Conservation (phyloP, 257 asterid genomes). For the Nicotiana knightiana region DNA sequence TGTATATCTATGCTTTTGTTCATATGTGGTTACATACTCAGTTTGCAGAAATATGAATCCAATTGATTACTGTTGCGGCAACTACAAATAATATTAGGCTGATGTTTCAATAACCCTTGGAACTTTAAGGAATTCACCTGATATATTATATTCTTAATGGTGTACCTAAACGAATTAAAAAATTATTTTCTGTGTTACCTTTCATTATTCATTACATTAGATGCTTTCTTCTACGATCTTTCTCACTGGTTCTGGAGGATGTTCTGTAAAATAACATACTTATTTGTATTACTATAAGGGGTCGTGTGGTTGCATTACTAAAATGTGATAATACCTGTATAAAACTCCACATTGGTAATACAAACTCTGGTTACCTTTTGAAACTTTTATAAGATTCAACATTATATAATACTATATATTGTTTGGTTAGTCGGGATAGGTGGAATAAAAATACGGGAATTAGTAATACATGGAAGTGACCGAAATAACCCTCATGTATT, state of each 20-base stretch:
- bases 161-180: neutral
- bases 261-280: neutral
- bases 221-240: neutral
- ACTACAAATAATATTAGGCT: neutral
- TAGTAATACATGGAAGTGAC: too few species aligned
- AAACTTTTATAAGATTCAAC: too few species aligned
- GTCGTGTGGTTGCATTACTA: too few species aligned
- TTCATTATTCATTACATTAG: neutral
- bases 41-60: neutral
- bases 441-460: too few species aligned
- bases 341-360: too few species aligned
- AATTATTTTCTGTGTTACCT: neutral
- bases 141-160: neutral
- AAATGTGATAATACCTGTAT: too few species aligned
- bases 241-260: constrained; percentile 1
- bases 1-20: neutral
- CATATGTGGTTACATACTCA: neutral
- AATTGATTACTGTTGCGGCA: neutral
- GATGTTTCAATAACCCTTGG: too few species aligned
- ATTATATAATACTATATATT: too few species aligned
- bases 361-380: too few species aligned
- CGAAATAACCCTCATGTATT: too few species aligned
- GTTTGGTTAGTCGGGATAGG: too few species aligned
- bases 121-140: neutral
- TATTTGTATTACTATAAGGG: neutral